Percentiles rank a stretch among this genome's conserved stretches.
These are phyloP conservation scores for Hypoxylon perforatum DNA, from an alignment of 495 filamentous ascomycete species.

Conservation along the genomic window DNA sequence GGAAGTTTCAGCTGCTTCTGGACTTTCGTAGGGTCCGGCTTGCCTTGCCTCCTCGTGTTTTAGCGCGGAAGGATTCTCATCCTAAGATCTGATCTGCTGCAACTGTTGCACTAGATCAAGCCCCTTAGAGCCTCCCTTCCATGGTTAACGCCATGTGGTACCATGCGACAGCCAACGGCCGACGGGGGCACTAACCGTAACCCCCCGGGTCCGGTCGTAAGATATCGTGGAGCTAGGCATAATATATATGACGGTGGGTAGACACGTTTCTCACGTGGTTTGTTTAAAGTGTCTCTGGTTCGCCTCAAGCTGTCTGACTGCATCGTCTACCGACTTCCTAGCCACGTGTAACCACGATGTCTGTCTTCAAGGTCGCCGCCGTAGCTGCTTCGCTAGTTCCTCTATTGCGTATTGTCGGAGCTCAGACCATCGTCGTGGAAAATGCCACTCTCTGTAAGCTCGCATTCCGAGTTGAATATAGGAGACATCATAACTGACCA, in stretches of 20 bases:
- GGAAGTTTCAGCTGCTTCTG: constrained; percentile 6
- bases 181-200: constrained; percentile 17
- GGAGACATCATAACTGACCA: constrained; percentile 2
- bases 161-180: constrained; percentile 8
- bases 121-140: constrained; percentile 13
- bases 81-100: constrained; percentile 13
- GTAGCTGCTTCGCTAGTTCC: constrained; percentile 11
- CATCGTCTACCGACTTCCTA: constrained; percentile 13
- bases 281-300: constrained; percentile 3
- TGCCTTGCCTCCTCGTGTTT: background rate
- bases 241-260: constrained; percentile 32
- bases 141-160: constrained; percentile 18
- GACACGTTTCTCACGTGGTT: background rate
- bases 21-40: constrained; percentile 7
- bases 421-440: constrained; percentile 28
- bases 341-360: constrained; percentile 26
- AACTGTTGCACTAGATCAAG: constrained; percentile 34
- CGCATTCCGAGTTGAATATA: background rate
- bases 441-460: constrained; percentile 30
- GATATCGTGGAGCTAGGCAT: constrained; percentile 7
- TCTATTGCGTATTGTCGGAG: constrained; percentile 5
- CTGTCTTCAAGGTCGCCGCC: constrained; percentile 12
- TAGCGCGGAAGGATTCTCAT: constrained; percentile 1
- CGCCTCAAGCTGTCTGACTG: background rate
- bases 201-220: constrained; percentile 34